phyloP scores from a whole-genome alignment of 768 basidiomycete species.

The Lentinula guzmanii region DNA sequence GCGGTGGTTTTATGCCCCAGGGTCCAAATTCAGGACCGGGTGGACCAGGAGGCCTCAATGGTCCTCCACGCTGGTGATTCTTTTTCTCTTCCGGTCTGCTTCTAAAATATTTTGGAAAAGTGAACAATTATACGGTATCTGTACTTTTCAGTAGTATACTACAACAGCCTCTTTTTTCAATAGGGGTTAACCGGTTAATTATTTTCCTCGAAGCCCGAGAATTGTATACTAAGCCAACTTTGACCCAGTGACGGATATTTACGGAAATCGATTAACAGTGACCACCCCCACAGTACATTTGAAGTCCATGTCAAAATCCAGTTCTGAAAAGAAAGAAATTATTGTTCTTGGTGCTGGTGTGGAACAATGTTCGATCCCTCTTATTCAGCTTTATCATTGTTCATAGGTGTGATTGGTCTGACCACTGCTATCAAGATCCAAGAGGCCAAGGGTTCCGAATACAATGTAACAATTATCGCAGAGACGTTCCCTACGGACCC shows the following conservation, averaged over 20 bases:
- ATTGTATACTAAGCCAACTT: no score
- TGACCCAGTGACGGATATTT: no score
- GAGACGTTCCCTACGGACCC: constrained; percentile 69
- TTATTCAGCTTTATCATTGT: neutral
- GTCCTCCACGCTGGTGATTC: neutral
- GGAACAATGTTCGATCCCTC: neutral
- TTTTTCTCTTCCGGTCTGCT: no score
- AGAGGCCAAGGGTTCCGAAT: constrained; percentile 51
- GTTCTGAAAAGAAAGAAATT: neutral
- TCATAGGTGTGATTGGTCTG: constrained; percentile 47
- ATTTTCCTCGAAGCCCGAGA: no score
- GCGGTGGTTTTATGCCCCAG: neutral
- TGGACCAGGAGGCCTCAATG: neutral
- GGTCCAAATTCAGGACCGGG: neutral
- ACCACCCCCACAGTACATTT: neutral
- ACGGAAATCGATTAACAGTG: no score
- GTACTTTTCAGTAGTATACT: no score
- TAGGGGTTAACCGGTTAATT: no score
- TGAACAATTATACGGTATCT: no score
- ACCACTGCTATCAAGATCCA: constrained; percentile 49
- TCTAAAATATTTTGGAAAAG: no score
- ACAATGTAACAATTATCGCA: constrained; percentile 64
- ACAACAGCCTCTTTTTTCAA: no score
- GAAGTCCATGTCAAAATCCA: no score
- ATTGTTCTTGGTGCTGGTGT: constrained; percentile 4